Percentiles rank a stretch among this genome's conserved stretches.
These are phyloP conservation scores for Penicillium bovifimosum DNA, from an alignment of 495 filamentous ascomycete genomes.

Conservation along the genomic window DNA sequence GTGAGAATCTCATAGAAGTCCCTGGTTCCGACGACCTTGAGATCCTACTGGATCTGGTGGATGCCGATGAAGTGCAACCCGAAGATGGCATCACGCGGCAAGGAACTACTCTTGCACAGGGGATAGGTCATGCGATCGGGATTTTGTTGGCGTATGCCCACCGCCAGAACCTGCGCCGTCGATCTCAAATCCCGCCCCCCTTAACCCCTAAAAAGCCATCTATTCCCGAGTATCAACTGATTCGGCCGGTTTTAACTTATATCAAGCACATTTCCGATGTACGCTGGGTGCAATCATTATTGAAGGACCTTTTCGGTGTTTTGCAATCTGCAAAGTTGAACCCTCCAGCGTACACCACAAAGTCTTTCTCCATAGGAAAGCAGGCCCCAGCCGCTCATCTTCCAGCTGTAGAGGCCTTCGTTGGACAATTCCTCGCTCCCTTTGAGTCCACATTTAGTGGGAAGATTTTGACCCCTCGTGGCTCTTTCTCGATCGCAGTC, in stretches of 20 bases:
- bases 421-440: conserved; percentile 36
- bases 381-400: neutral
- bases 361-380: conserved; percentile 27
- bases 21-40: conserved; percentile 47
- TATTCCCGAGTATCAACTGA: conserved; percentile 51
- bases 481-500: conserved; percentile 41
- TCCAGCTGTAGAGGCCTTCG: conserved; percentile 33
- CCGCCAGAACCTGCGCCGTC: conserved; percentile 56
- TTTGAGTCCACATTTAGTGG: conserved; percentile 41
- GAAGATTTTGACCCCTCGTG: conserved; percentile 27
- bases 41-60: conserved; percentile 63
- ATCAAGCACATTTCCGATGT: conserved; percentile 53
- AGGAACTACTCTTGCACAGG: conserved; percentile 46
- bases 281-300: conserved; percentile 30
- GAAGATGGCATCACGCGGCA: conserved; percentile 9
- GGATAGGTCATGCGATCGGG: conserved; percentile 53
- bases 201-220: conserved; percentile 46
- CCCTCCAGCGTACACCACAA: conserved; percentile 25
- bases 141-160: conserved; percentile 70
- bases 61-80: conserved; percentile 37
- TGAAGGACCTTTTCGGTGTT: conserved; percentile 32
- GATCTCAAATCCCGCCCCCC: conserved; percentile 57
- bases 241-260: conserved; percentile 61
- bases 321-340: conserved; percentile 40
- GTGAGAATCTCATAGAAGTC: conserved; percentile 53